Evolutionary conservation across 2,329 filamentous ascomycete genomes (phyloP), one percentile per base, ranked within the genome.

Genomic region (Stachybotrys chartarum): DNA sequence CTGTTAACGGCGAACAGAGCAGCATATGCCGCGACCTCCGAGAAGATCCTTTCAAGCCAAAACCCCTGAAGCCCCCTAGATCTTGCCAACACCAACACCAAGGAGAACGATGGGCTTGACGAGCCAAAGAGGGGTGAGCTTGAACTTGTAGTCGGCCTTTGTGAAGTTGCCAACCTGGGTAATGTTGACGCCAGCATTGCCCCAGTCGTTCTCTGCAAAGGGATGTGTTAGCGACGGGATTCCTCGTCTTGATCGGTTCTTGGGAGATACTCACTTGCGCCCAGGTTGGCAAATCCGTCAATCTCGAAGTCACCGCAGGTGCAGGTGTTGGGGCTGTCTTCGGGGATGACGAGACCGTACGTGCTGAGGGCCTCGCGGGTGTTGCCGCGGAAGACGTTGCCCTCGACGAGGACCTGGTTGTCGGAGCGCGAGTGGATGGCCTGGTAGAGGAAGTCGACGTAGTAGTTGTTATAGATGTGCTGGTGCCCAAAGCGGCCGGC

Each of bases 311-410:
- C 80, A 1, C 79, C 79, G 11, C 78, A 78, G 1, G 73, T 70
- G 56, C 73, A 75, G 0, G 78, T 81, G 56, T 82, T 82, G 0
- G 79, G 79, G 48, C 75, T 78, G 57, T 82, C 79, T 50, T 74
- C 69, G 0, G 80, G 80, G n/a, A 82, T 77, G 1, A 82, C 79
- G 0, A 81, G 67, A 0, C 79, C 79, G 53, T 82, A 80, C 0
- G 79, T 81, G 59, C 73, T 78, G 30, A 82, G 63, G 0, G 80
- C 78, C 57, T 79, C 77, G 14, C 66, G 66, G 0, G 78, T 79
- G 53, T 76, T 70, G 6, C 74, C 73, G 6, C 70, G 64, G 64
- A 79, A 78, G 3, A 76, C 75, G 54, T 78, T 78, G 3, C 71
- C 75, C 57, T 79, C 76, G 5, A 79, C 74, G 5, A 78, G 69